phyloP scores from a whole-genome alignment of 495 filamentous ascomycete genomes.

The Podospora australis region DNA sequence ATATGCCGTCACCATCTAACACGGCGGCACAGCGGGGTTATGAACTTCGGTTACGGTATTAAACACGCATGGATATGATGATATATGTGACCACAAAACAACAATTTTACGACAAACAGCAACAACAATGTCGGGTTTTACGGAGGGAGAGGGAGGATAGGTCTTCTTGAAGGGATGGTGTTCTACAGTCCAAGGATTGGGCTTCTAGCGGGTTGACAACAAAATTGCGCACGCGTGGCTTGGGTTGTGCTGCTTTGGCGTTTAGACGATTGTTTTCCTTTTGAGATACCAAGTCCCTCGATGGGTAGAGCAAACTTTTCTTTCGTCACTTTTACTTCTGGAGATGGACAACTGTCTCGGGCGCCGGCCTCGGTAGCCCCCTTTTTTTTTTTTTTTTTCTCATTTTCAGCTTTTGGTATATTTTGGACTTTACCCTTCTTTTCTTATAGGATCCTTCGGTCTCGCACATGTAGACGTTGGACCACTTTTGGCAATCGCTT shows the following conservation, averaged over 20 bases:
- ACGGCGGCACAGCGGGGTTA: conserved; percentile 28
- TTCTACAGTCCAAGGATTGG: not conserved
- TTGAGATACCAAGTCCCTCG: conserved; percentile 24
- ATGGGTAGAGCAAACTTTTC: conserved; percentile 6
- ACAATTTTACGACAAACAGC: too few relatives aligned
- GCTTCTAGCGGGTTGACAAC: too few relatives aligned
- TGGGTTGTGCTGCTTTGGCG: conserved; percentile 12
- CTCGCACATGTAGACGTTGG: too few relatives aligned
- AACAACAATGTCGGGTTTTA: not conserved
- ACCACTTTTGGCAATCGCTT: too few relatives aligned
- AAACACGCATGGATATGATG: conserved; percentile 6
- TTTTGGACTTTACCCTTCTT: too few relatives aligned
- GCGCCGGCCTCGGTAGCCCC: too few relatives aligned
- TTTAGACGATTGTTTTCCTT: conserved; percentile 12
- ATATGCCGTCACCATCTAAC: conserved; percentile 30
- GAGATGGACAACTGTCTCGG: too few relatives aligned
- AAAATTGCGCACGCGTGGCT: not conserved
- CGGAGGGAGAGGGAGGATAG: not conserved
- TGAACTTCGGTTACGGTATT: conserved; percentile 46
- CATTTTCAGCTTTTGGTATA: too few relatives aligned
- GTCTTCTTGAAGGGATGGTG: not conserved
- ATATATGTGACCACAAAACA: not conserved
- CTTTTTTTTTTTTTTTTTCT: too few relatives aligned
- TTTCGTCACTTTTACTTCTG: conserved; percentile 2
- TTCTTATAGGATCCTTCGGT: too few relatives aligned